phyloP scores from a whole-genome alignment of 441 rosid species.

The Bocquillonia castaneifolia region DNA sequence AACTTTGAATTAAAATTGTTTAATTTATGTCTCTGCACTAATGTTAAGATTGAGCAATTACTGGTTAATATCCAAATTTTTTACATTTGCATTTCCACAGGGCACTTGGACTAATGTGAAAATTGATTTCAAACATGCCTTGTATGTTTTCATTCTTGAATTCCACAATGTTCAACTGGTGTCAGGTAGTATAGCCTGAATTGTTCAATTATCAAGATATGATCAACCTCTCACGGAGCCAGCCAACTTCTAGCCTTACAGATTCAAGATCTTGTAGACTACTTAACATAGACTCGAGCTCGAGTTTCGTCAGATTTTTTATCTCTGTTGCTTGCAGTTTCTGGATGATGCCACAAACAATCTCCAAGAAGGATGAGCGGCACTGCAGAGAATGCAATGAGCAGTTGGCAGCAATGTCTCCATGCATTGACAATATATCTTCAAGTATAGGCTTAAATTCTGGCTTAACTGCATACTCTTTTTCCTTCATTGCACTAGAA shows the following conservation, averaged over 20 bases:
- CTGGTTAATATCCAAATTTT: too few relatives aligned
- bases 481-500: background rate
- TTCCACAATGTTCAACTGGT: too few relatives aligned
- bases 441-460: conserved; percentile 21
- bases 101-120: too few relatives aligned
- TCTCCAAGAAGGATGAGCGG: conserved; percentile 30
- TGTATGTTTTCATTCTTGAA: too few relatives aligned
- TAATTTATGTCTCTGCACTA: too few relatives aligned
- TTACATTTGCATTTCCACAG: too few relatives aligned
- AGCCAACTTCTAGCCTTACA: conserved; percentile 21
- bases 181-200: too few relatives aligned
- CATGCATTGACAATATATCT: conserved; percentile 25
- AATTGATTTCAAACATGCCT: too few relatives aligned
- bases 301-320: conserved; percentile 10
- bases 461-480: conserved; percentile 19
- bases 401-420: conserved; percentile 30
- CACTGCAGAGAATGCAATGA: conserved; percentile 25
- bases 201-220: conserved; percentile 17
- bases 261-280: conserved; percentile 29
- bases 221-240: conserved; percentile 28
- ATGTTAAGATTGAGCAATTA: too few relatives aligned
- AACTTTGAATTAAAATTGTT: too few relatives aligned
- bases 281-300: conserved; percentile 23
- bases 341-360: conserved; percentile 24
- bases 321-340: conserved; percentile 18